phyloP scores from a whole-genome alignment of 2,329 filamentous ascomycete species.

The Botrytis paeoniae region DNA sequence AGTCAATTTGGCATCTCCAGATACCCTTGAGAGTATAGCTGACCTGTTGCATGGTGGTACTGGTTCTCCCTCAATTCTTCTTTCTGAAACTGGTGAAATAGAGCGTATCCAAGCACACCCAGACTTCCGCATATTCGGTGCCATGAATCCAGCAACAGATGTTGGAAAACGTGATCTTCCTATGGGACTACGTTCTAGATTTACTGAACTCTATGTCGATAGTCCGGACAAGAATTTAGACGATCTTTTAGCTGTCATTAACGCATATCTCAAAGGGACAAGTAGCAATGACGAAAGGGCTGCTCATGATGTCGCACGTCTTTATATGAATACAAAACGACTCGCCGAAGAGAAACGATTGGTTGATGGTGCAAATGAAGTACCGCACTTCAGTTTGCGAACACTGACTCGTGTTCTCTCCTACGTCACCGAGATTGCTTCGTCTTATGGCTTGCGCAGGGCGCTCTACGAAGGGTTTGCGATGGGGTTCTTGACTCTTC shows the following conservation, averaged over 20 bases:
- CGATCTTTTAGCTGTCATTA: constrained; percentile 83
- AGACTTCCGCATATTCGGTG: constrained; percentile 92
- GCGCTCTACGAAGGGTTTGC: constrained; percentile 93
- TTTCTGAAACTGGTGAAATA: constrained; percentile 91
- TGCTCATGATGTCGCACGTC: constrained; percentile 74
- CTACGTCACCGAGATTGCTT: constrained; percentile 81
- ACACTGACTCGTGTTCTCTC: constrained; percentile 87
- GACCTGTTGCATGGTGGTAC: constrained; percentile 77
- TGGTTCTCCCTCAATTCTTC: constrained; percentile 73
- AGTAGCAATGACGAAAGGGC: constrained; percentile 70
- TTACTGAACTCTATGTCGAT: constrained; percentile 92
- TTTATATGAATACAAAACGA: constrained; percentile 85
- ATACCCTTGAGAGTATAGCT: constrained; percentile 90
- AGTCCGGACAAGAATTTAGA: constrained; percentile 85
- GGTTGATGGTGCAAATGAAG: constrained; percentile 92
- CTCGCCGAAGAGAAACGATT: constrained; percentile 78
- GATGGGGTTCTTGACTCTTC: constrained; percentile 93
- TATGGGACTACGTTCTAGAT: constrained; percentile 81
- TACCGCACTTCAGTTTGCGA: constrained; percentile 93
- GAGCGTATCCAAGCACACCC: constrained; percentile 86
- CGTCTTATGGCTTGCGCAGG: constrained; percentile 78
- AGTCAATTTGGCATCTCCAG: constrained; percentile 92
- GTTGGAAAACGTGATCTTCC: constrained; percentile 94
- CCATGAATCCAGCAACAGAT: constrained; percentile 99
- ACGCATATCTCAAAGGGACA: constrained; percentile 75